Evolutionary conservation across 2,329 filamentous ascomycete genomes (phyloP).

Genomic region (Fusarium coffeatum): DNA sequence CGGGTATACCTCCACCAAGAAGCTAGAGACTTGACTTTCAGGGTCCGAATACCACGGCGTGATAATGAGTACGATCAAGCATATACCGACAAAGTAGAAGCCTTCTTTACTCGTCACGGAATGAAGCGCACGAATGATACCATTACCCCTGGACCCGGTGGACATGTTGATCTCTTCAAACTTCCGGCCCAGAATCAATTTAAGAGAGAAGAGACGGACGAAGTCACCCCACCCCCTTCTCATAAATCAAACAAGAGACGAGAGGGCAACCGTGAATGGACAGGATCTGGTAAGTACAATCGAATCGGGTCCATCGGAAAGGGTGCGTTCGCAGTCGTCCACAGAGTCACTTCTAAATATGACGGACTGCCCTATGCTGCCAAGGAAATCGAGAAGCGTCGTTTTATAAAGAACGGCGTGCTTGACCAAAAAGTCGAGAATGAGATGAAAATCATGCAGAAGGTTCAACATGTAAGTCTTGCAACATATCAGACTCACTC

Average conservation of each 20-base stretch:
- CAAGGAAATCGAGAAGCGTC: constrained; percentile 93
- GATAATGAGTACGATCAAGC: constrained; percentile 73
- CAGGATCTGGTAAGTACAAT: constrained; percentile 86
- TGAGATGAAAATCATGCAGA: constrained; percentile 96
- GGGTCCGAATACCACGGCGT: constrained; percentile 84
- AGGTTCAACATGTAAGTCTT: constrained; percentile 78
- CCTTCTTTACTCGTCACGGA: constrained; percentile 66
- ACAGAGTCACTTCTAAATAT: constrained; percentile 87
- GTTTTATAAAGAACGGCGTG: constrained; percentile 92
- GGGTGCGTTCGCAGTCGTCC: constrained; percentile 94
- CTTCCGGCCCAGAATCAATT: constrained; percentile 39
- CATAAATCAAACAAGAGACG: constrained; percentile 42
- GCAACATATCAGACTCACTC: background rate
- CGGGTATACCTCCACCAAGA: constrained; percentile 70
- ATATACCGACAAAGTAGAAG: constrained; percentile 76
- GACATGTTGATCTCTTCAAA: constrained; percentile 57
- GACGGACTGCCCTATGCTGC: constrained; percentile 87
- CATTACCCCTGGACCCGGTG: constrained; percentile 60
- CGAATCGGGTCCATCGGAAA: constrained; percentile 85
- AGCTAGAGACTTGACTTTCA: constrained; percentile 76
- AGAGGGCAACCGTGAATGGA: constrained; percentile 73
- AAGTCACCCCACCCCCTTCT: constrained; percentile 24
- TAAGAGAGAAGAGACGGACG: constrained; percentile 38
- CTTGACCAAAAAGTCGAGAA: constrained; percentile 94
- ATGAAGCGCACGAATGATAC: constrained; percentile 55